Conservation (phyloP, 2,329 filamentous ascomycete species). For the Fusarium gaditjirri region DNA sequence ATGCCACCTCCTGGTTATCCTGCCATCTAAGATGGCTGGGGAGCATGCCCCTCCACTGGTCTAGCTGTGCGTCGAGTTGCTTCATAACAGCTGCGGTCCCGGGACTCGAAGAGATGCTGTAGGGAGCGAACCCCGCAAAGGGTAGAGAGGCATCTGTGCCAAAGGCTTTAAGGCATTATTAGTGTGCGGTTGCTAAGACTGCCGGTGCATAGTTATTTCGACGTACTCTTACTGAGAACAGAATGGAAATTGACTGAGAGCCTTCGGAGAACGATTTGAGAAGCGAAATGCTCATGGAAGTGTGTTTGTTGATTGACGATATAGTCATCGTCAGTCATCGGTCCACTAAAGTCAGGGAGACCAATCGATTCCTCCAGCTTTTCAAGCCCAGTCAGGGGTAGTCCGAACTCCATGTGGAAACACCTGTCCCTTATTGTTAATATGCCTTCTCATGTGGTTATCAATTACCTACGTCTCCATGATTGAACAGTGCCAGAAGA, state of each 20-base stretch:
- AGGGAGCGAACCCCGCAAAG: slow-evolving; percentile 31
- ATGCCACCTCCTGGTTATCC: slow-evolving; percentile 57
- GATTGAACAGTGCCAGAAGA: slow-evolving; percentile 45
- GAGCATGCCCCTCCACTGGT: slow-evolving; percentile 67
- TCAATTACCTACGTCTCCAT: slow-evolving; percentile 40
- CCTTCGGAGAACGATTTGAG: slow-evolving; percentile 66
- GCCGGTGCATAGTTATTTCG: not conserved
- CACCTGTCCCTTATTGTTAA: slow-evolving; percentile 51
- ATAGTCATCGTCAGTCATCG: slow-evolving; percentile 59
- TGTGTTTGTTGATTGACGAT: slow-evolving; percentile 61
- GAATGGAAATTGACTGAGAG: slow-evolving; percentile 64
- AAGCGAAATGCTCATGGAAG: slow-evolving; percentile 68
- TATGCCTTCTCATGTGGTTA: not conserved
- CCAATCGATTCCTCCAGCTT: slow-evolving; percentile 64
- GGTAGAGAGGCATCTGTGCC: slow-evolving; percentile 18
- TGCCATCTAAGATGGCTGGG: slow-evolving; percentile 66
- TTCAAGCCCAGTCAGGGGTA: slow-evolving; percentile 66
- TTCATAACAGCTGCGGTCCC: slow-evolving; percentile 53
- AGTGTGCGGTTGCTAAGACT: not conserved
- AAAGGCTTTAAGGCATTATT: slow-evolving; percentile 33
- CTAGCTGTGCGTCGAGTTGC: slow-evolving; percentile 64
- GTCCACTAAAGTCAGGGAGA: slow-evolving; percentile 63
- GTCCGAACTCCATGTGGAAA: slow-evolving; percentile 67
- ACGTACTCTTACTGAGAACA: slow-evolving; percentile 63
- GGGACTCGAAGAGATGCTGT: slow-evolving; percentile 23